Conservation (phyloP, 2,329 filamentous ascomycete species). For the Davidsoniella virescens region DNA sequence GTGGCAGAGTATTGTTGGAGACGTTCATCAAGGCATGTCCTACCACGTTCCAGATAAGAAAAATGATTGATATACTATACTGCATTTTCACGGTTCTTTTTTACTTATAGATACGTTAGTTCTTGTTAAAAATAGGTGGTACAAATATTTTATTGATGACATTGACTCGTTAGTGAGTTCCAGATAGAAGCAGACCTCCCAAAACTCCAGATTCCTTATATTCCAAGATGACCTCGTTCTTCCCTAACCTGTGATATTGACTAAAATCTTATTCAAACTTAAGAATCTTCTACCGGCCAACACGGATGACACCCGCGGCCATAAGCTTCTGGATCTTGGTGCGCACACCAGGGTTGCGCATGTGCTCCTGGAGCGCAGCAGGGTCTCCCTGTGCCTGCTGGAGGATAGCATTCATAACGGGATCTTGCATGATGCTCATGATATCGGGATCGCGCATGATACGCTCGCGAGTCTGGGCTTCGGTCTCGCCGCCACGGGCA, state of each 20-base stretch:
- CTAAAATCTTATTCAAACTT: neutral
- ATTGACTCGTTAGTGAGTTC: constrained; percentile 3
- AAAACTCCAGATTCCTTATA: constrained; percentile 4
- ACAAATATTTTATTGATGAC: neutral
- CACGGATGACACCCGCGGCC: constrained; percentile 77
- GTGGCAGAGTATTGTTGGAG: constrained; percentile 2
- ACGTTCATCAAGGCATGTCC: constrained; percentile 3
- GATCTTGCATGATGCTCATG: constrained; percentile 81
- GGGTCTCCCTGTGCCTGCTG: constrained; percentile 93
- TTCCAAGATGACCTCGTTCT: neutral
- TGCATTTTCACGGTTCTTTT: no score
- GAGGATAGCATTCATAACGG: constrained; percentile 92
- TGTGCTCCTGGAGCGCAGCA: constrained; percentile 85
- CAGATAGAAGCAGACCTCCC: neutral
- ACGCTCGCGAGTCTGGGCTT: constrained; percentile 86
- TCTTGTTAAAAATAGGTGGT: no score
- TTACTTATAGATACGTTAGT: no score
- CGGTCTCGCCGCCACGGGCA: constrained; percentile 81
- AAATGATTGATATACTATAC: no score
- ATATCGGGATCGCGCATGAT: constrained; percentile 90
- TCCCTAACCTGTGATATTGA: neutral
- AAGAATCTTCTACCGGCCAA: constrained; percentile 33
- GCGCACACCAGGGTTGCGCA: constrained; percentile 76
- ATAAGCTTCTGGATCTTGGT: constrained; percentile 90
- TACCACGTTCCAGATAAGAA: constrained; percentile 5